Base-by-base conservation (phyloP, 2,329 filamentous ascomycete species). In the Parafenestella ontariensis region DNA sequence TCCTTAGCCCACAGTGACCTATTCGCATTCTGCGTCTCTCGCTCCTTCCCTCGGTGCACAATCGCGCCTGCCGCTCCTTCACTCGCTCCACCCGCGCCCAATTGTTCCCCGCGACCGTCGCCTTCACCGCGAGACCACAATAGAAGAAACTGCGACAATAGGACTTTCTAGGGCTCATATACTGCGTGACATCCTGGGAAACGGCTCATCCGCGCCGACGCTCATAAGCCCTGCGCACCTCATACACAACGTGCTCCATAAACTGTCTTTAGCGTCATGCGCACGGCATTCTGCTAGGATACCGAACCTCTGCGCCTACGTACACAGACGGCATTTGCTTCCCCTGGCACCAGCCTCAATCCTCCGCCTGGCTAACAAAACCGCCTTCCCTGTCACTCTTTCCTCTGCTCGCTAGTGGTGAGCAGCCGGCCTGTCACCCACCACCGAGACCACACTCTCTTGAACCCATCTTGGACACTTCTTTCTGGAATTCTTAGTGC, bases 371-470 rank as follows among this genome's bases (percentile, higher is more conserved):
- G 43, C 51, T 52, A 53, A 61, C 58, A 65, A 65, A 59, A 65
- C 52, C 57, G 51, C 31, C 52, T 41, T 52, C 61, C 62, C 59
- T 68, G 65, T 70, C 69, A 53, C 64, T 70, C 69, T 56, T 62
- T 69, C 43, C 53, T 54, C 58, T 56, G 49, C 57, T 66, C 56
- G 52, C 58, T 59, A 67, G 72, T 71, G 71, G 69, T 74, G 65
- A 64, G 64, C 73, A 76, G 73, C 73, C 52, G 73, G 73, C 55
- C 73, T 76, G 73, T 75, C 62, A 71, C 70, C 68, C 34, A 37
- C n/a, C 39, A 56, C 57, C 51, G 54, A 58, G 24, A 56, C 46
- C 48, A 57, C 59, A 37, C 56, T 56, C 56, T 53, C 56, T 57
- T 23, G 20, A 52, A 21, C 42, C 52, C 47, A 45, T 17, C 28